Evolutionary conservation across 106 monocot genomes (phyloP), one percentile per base, ranked within the genome.

Genomic region (Dendrobium nobile): DNA sequence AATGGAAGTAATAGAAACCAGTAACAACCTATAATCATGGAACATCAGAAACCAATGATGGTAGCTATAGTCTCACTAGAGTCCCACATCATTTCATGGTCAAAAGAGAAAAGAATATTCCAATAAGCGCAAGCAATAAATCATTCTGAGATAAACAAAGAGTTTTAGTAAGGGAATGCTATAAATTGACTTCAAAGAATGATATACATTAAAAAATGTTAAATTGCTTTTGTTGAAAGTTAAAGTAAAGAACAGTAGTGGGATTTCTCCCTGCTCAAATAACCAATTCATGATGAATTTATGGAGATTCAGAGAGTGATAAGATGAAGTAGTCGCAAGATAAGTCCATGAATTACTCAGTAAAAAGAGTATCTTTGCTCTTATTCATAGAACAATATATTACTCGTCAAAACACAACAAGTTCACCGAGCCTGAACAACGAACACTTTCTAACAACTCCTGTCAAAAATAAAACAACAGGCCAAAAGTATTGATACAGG

Each of bases 401-500:
- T 2, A 42, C 42, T 48, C 33, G 33, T 81, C 19, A 90, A 79
- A 99, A 99, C 95, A 95, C 79, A 97, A 65, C 48, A 97, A 77
- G 80, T 94, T 90, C 13, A 81, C 64, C 0, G 94, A 97, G 70
- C 87, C 73, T 91, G 91, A 41, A 93, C 83, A n/a, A 95, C 85
- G 83, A 99, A 93, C 18, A 68, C 85, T n/a, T 77, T 99, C 98
- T 41, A 99, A 80, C 83, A 95, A 84, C 9, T 81, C 58, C 77
- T 15, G 98, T 87, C 82, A 95, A 84, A 90, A 77, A 85, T 99
- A 95, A 84, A 99, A 91, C 74, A 92, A 73, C 65, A 89, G 77
- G 26, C 98, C 98, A 45, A 99, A 89, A 56, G 87, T 67, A 99
- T 83, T 4, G 98, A 99, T n/a, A 99, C 81, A 15, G 98, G 98